Base-by-base conservation (phyloP, 129 eudicot genomes). In the Chrysanthemum seticuspe region DNA sequence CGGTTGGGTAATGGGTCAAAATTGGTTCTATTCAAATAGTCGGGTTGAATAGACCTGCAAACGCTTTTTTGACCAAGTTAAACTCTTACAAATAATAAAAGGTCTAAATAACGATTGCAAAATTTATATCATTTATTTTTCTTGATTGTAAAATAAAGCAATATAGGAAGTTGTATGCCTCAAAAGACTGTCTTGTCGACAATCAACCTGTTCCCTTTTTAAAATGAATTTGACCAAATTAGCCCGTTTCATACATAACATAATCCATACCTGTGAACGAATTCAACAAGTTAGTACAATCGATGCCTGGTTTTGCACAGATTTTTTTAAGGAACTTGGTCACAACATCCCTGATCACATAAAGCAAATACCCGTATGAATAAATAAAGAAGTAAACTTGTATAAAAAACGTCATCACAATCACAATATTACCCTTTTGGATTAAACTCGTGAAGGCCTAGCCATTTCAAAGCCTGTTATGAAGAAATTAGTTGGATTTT, bases 261-360 rank as follows among this genome's bases (percentile, higher is more conserved):
- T 21, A n/a, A 61, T 61, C 9, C 31, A 63, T 81, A 86, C 96
- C 91, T 29, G 96, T 86, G 76, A 89, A 84, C 18, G 91, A 76
- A 40, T 85, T 86, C 74, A 86, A 76, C 34, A 89, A 80, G 68
- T 82, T 51, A 6, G 89, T 83, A 82, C 96, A 86, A 67, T 89
- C 85, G 36, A 84, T 19, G 40, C 83, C 83, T 51, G 81, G 86
- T 56, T 78, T 58, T 40, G 70, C 82, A n/a, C 91, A 89, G 6
- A 84, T 77, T 47, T 75, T 71, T 68, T 73, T 72, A 45, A 89
- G 81, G 66, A 89, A 83, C 51, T 79, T 69, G 66, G 78, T 71
- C 21, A 82, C 87, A 62, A 84, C 84, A 29, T 78, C 85, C 83
- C 91, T 89, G 81, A 15, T 62, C 73, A 66, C 53, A 65, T 27